phyloP scores from a whole-genome alignment of 2,329 filamentous ascomycete genomes.

The Aspergillus ochraceoroseus region DNA sequence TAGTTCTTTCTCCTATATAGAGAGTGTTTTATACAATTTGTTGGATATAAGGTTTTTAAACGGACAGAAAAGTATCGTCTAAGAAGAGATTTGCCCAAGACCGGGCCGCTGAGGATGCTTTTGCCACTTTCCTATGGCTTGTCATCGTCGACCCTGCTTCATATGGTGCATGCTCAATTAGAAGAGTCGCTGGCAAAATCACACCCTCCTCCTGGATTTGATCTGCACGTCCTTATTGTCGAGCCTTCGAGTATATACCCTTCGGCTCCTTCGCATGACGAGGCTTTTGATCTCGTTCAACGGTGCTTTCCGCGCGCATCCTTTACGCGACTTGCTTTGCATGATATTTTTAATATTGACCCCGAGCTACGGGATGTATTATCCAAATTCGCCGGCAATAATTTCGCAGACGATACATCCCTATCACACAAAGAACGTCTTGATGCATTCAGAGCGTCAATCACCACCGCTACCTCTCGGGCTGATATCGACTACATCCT shows the following conservation, averaged over 20 bases:
- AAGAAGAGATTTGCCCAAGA: slow-evolving; percentile 32
- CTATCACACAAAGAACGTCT: slow-evolving; percentile 47
- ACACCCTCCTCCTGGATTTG: slow-evolving; percentile 59
- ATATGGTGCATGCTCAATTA: slow-evolving; percentile 68
- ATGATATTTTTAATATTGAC: slow-evolving; percentile 52
- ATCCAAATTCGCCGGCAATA: slow-evolving; percentile 27
- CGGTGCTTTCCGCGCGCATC: slow-evolving; percentile 61
- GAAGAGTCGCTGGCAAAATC: slow-evolving; percentile 61
- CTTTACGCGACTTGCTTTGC: slow-evolving; percentile 61
- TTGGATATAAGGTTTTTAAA: slow-evolving; percentile 73
- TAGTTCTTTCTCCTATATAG: slow-evolving; percentile 40
- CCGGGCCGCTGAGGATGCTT: slow-evolving; percentile 55
- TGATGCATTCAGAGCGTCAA: slow-evolving; percentile 52
- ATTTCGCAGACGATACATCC: slow-evolving; percentile 27
- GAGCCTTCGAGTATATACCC: slow-evolving; percentile 35
- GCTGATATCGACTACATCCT: slow-evolving; percentile 69
- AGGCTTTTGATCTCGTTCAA: slow-evolving; percentile 47
- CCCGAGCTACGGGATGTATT: slow-evolving; percentile 33
- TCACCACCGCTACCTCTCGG: slow-evolving; percentile 69
- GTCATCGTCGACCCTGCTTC: slow-evolving; percentile 71
- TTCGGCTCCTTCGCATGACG: slow-evolving; percentile 21
- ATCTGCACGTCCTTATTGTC: slow-evolving; percentile 50
- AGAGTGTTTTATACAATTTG: slow-evolving; percentile 71
- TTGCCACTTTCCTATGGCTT: slow-evolving; percentile 78
- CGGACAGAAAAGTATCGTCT: slow-evolving; percentile 65